Conservation (phyloP, 495 filamentous ascomycete genomes). For the Ascodesmis nigricans region DNA sequence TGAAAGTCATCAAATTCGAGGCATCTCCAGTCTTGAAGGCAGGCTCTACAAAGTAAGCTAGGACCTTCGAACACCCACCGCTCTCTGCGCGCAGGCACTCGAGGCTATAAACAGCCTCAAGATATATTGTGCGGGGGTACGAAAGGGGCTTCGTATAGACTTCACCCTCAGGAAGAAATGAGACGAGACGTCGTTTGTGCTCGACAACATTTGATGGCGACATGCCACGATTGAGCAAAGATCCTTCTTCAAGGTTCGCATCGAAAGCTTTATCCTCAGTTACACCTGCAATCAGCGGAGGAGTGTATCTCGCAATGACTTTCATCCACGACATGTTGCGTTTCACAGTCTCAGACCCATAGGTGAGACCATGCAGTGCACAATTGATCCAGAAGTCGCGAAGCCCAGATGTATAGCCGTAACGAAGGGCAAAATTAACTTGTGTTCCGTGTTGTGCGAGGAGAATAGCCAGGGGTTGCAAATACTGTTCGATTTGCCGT, state of each 20-base stretch:
- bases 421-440: conserved; percentile 15
- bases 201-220: conserved; percentile 50
- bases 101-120: conserved; percentile 66
- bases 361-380: conserved; percentile 73
- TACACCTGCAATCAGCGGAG: conserved; percentile 53
- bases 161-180: conserved; percentile 49
- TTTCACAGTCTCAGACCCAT: conserved; percentile 42
- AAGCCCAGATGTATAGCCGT: conserved; percentile 35
- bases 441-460: conserved; percentile 24
- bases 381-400: conserved; percentile 97
- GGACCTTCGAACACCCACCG: conserved; percentile 68
- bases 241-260: conserved; percentile 88
- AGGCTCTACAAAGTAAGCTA: conserved; percentile 80
- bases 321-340: conserved; percentile 49
- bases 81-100: conserved; percentile 62
- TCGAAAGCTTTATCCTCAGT: conserved; percentile 53
- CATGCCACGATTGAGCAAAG: conserved; percentile 62
- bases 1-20: conserved; percentile 65
- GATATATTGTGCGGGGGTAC: conserved; percentile 74
- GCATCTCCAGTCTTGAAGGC: conserved; percentile 58
- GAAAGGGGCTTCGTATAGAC: conserved; percentile 54
- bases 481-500: conserved; percentile 59
- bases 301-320: conserved; percentile 63
- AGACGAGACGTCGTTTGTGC: conserved; percentile 54
- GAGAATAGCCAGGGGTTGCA: conserved; percentile 59